Evolutionary conservation across 306 rosid species (phyloP), one percentile per base, ranked within the genome.

Genomic region (Myrica gale): DNA sequence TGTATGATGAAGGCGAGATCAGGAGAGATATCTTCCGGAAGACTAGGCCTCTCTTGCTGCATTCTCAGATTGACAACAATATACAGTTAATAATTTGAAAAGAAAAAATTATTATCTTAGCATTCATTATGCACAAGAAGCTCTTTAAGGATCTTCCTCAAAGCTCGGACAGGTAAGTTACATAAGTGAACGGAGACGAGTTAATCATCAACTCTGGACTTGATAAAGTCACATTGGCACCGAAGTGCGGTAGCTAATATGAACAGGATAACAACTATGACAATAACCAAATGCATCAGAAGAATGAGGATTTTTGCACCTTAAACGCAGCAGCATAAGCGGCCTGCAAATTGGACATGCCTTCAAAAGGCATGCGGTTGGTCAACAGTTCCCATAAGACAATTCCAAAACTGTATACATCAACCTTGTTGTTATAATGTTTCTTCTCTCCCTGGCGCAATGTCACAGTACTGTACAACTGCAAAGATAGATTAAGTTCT

Each of bases 311-410:
- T 47, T 63, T 78, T 43, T 76, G 72, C 81, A 95, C 99, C 99
- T 95, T 95, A 78, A 95, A 95, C 51, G 99, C 99, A 80, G 98
- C 98, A 69, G 97, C 97, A 82, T 95, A 95, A 47, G 98, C 98
- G 69, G 99, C 99, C 84, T 95, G 99, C 84, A 95, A 85, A 88
- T 95, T 95, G 48, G 99, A 95, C 99, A 95, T 95, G 84, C 99
- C 99, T 81, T 95, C 99, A 71, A 95, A 95, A 16, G 99, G 99
- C 99, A 95, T 90, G 63, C 99, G 97, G 74, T 95, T 95, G 65
- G 99, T 95, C 85, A 95, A 78, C 56, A 95, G 83, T 84, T 95
- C 99, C 99, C 99, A 95, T 65, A 95, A 81, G 81, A 95, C 99
- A 71, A 95, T 89, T 66, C 99, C 99, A 82, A 95, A 95, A 88